Evolutionary conservation across 331 rosid species (phyloP).

Genomic region (Acacia concinna): DNA sequence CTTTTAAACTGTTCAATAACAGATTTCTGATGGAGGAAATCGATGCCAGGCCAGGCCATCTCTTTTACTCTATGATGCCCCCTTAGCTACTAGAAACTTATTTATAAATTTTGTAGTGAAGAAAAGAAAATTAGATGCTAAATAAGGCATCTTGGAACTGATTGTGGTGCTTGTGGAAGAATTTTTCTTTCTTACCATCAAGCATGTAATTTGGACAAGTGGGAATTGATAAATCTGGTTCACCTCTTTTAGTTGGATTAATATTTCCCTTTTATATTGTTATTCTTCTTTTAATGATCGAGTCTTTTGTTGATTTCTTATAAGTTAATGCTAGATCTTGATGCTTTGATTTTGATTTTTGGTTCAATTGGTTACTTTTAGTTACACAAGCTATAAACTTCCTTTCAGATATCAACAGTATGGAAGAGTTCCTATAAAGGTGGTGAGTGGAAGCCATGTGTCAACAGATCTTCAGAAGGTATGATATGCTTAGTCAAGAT

Average conservation of each 20-base stretch:
- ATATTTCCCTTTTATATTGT: constrained; percentile 5
- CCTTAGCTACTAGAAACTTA: not conserved
- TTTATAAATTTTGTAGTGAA: not conserved
- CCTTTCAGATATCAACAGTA: constrained; percentile 76
- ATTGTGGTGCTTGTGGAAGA: not conserved
- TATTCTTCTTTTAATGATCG: constrained; percentile 16
- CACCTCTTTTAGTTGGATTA: not conserved
- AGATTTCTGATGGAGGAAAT: not conserved
- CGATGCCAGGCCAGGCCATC: not conserved
- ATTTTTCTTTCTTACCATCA: not conserved
- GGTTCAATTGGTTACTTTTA: constrained; percentile 12
- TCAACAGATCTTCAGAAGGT: constrained; percentile 71
- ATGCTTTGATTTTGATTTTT: not conserved
- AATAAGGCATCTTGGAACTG: constrained; percentile 6
- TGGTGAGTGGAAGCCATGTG: constrained; percentile 81
- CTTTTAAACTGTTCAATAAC: not conserved
- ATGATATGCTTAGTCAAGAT: constrained; percentile 11
- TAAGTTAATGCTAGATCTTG: not conserved
- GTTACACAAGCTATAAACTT: constrained; percentile 37
- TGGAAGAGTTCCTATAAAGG: constrained; percentile 82
- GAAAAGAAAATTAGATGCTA: not conserved
- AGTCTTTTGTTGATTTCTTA: constrained; percentile 25
- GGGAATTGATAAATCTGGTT: not conserved
- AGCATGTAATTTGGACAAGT: not conserved
- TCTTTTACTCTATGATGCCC: not conserved